A percentile compares a stretch with the other conserved stretches of the same genome.
These are phyloP conservation scores for Spatholobus suberectus DNA, from an alignment of 306 rosid species.

Conservation along the genomic window DNA sequence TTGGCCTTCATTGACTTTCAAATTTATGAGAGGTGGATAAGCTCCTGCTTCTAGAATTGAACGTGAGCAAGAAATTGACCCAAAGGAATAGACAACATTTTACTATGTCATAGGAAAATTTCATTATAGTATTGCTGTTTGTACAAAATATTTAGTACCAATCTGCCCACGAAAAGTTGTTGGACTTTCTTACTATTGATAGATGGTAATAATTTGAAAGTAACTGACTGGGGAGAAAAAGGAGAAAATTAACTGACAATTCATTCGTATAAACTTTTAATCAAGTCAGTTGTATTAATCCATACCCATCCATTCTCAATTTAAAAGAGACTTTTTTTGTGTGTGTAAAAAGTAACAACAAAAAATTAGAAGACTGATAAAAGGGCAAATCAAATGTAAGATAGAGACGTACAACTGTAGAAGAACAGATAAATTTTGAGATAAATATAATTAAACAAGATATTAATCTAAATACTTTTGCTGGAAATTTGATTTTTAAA, in stretches of 20 bases:
- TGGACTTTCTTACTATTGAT: not conserved
- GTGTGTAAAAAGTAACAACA: not conserved
- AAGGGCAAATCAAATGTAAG: not conserved
- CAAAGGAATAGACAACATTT: not conserved
- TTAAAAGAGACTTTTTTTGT: not conserved
- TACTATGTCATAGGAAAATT: not conserved
- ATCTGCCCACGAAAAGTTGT: not conserved
- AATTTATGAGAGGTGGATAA: conserved; percentile 19
- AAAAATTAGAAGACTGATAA: no score
- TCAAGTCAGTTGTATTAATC: not conserved
- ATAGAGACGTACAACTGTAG: not conserved
- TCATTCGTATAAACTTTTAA: not conserved
- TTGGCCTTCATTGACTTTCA: conserved; percentile 20
- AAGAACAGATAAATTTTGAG: not conserved
- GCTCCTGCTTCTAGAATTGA: conserved; percentile 32
- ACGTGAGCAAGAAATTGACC: conserved; percentile 23
- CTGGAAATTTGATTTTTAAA: not conserved
- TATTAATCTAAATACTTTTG: not conserved
- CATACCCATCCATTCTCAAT: not conserved
- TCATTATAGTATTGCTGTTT: not conserved
- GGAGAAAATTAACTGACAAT: not conserved
- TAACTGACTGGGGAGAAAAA: not conserved
- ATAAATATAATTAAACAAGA: not conserved
- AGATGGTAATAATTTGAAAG: not conserved
- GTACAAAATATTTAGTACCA: not conserved